Evolutionary conservation across 495 filamentous ascomycete genomes (phyloP), one percentile per base, ranked within the genome.

Genomic region (Bathelium albidoporum): DNA sequence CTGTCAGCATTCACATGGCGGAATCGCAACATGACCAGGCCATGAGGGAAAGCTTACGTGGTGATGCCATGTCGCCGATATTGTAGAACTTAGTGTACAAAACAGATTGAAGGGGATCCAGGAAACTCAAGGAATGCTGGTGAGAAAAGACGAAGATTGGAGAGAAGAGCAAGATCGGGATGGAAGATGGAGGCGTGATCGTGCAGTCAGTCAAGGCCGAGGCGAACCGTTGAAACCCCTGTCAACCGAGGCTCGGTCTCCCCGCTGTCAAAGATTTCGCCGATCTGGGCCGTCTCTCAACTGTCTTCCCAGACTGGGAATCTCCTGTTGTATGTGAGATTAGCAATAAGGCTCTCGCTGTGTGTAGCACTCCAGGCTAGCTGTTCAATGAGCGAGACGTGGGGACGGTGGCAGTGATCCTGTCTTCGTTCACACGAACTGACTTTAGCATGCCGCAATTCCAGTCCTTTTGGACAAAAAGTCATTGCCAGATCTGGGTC

Each of bases 11-110:
- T 68, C 61, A 66, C 67, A 70, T 71, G 69, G 32, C 12, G 45
- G 67, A 59, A 34, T 61, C 63, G 44, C n/a, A 58, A 59, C 43
- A 11, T 18, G n/a, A 41, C 5, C 45, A 55, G 10, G 49, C 49
- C 31, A 60, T 32, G 65, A 18, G 55, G 2, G 53, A 59, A 28
- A 59, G 80, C 87, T 71, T 85, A 91, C 88, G 89, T 78, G 88
- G 87, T 74, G 68, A 72, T 1, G 68, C 63, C 68, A 72, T 72
- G 59, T 43, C 65, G 69, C 32, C 43, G 26, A 34, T 28, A 32
- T 60, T 44, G 9, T 32, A 22, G 58, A 39, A 20, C 32, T 60
- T 20, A 22, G 7, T 11, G 26, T n/a, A 36, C 4, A n/a, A 32
- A 60, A 26, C 16, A 2, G 16, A 55, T 29, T 16, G 7, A 16